Evolutionary conservation across 2,329 filamentous ascomycete species (phyloP).

Genomic region (Tolypocladium ophioglossoides): DNA sequence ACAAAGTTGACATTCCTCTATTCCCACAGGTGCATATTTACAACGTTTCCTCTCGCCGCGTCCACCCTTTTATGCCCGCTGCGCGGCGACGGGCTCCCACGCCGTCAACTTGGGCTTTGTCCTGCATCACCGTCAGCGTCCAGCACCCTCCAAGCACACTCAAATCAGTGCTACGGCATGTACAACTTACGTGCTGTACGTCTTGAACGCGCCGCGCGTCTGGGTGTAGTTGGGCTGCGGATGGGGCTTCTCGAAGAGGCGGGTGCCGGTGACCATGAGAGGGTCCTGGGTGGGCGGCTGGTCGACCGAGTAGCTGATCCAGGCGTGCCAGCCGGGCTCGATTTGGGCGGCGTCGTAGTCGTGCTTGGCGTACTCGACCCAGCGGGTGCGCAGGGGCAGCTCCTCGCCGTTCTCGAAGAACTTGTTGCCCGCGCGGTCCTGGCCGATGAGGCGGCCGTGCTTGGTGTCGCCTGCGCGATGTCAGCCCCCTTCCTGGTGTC

Average conservation of each 20-base stretch:
- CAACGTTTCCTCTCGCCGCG: constrained; percentile 7
- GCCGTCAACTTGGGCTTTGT: constrained; percentile 41
- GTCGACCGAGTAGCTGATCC: constrained; percentile 91
- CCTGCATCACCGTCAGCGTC: constrained; percentile 17
- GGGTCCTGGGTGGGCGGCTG: constrained; percentile 71
- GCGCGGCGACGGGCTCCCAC: constrained; percentile 38
- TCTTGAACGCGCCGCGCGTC: constrained; percentile 72
- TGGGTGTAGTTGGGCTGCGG: constrained; percentile 66
- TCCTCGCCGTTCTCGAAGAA: constrained; percentile 95
- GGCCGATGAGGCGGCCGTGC: constrained; percentile 73
- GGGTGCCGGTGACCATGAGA: constrained; percentile 53
- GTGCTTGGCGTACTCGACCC: constrained; percentile 91
- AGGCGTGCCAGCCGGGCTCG: constrained; percentile 95
- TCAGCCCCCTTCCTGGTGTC: neutral
- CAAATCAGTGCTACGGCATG: no score
- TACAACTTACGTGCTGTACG: constrained; percentile 84
- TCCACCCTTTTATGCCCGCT: constrained; percentile 16
- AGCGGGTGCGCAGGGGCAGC: constrained; percentile 87
- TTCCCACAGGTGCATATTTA: constrained; percentile 17
- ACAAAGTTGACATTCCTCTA: neutral
- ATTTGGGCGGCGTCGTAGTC: constrained; percentile 78
- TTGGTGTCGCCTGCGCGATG: constrained; percentile 76
- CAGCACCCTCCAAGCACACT: neutral
- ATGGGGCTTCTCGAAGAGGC: constrained; percentile 65
- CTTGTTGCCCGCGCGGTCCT: constrained; percentile 92